Conservation (phyloP, 345 rosid species). For the Nasturtium officinale region DNA sequence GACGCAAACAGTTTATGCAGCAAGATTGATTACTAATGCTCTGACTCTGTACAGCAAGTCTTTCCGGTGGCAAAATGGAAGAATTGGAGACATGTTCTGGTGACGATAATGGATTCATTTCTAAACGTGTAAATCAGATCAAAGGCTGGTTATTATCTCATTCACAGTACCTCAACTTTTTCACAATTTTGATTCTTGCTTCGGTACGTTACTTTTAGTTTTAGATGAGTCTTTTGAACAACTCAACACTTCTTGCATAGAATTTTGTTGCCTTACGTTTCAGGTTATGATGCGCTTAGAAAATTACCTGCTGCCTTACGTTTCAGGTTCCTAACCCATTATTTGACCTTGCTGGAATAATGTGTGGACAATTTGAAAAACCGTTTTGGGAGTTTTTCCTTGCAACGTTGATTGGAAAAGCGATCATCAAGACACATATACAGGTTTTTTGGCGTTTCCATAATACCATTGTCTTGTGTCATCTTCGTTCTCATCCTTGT, state of each 20-base stretch:
- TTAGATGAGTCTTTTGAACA: conserved; percentile 16
- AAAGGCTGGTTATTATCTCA: conserved; percentile 73
- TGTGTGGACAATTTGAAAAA: conserved; percentile 94
- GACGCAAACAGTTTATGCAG: conserved; percentile 18
- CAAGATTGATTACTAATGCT: conserved; percentile 10
- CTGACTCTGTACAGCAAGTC: conserved; percentile 55
- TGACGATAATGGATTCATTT: conserved; percentile 59
- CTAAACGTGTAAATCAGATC: conserved; percentile 49
- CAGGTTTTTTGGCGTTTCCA: conserved; percentile 59
- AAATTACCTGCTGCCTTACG: background rate
- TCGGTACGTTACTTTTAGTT: conserved; percentile 61
- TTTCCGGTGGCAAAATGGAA: conserved; percentile 74
- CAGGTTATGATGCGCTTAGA: conserved; percentile 56
- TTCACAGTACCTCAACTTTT: conserved; percentile 80
- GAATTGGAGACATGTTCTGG: conserved; percentile 62
- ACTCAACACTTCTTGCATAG: background rate
- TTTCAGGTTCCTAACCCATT: conserved; percentile 93
- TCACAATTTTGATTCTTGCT: conserved; percentile 84
- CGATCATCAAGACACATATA: conserved; percentile 86
- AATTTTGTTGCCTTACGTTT: conserved; percentile 20
- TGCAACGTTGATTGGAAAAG: conserved; percentile 88
- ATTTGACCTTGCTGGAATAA: conserved; percentile 96
- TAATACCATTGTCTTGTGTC: background rate
- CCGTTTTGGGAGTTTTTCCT: conserved; percentile 91
- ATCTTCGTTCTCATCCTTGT: background rate